These are phyloP conservation scores for Stemphylium vesicarium DNA, from an alignment of 2,329 filamentous ascomycete genomes.

Conservation along the genomic window DNA sequence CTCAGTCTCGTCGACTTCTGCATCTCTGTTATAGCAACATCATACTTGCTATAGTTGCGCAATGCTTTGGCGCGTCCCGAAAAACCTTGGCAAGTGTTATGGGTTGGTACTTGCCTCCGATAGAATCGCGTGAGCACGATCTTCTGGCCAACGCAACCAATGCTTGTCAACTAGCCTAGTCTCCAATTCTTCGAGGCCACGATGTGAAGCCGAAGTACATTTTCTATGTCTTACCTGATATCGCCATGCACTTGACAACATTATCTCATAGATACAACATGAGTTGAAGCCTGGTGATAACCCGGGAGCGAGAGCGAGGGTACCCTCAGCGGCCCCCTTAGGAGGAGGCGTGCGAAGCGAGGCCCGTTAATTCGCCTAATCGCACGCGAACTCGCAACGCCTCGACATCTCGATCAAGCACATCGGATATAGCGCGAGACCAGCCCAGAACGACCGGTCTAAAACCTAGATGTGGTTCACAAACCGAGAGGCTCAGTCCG, in stretches of 20 bases:
- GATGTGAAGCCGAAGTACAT: background rate
- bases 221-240: background rate
- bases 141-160: background rate
- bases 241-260: background rate
- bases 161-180: background rate
- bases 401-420: constrained; percentile 16
- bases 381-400: constrained; percentile 6
- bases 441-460: constrained; percentile 13
- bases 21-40: constrained; percentile 21
- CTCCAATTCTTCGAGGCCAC: constrained; percentile 1
- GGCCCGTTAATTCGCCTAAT: constrained; percentile 3
- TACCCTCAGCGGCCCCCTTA: background rate
- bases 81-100: constrained; percentile 1
- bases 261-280: background rate
- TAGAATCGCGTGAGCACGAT: constrained; percentile 6
- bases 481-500: constrained; percentile 15
- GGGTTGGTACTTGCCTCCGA: background rate
- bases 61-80: background rate
- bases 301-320: background rate
- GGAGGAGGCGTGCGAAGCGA: constrained; percentile 2
- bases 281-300: background rate
- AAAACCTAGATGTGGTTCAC: constrained; percentile 19
- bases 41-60: constrained; percentile 23
- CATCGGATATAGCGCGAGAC: constrained; percentile 12
- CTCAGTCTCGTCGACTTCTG: constrained; percentile 22